Evolutionary conservation across 495 filamentous ascomycete genomes (phyloP).

Genomic region (Penicillium waksmanii): DNA sequence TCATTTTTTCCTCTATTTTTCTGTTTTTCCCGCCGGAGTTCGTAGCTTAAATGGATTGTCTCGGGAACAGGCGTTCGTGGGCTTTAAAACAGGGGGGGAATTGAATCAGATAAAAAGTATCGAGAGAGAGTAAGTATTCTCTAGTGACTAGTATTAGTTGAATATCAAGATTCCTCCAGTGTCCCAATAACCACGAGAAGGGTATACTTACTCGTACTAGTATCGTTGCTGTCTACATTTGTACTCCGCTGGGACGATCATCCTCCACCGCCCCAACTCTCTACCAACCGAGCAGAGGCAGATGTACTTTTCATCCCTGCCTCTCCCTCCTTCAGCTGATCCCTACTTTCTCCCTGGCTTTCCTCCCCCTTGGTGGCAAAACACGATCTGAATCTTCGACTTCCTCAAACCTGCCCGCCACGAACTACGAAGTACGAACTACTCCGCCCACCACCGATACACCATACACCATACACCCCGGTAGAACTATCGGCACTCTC

Average conservation of each 20-base stretch:
- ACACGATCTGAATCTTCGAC: background rate
- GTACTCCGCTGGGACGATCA: background rate
- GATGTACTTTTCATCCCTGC: constrained; percentile 22
- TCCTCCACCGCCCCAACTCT: constrained; percentile 2
- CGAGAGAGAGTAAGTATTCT: too few species aligned
- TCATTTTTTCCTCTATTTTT: constrained; percentile 9
- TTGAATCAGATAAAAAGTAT: background rate
- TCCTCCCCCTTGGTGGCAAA: constrained; percentile 9
- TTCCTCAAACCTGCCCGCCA: background rate
- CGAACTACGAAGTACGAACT: background rate
- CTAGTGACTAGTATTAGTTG: background rate
- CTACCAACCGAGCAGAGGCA: constrained; percentile 13
- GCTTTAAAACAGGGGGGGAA: background rate
- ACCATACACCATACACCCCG: background rate
- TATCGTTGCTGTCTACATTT: too few species aligned
- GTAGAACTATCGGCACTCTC: background rate
- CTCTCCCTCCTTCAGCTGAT: constrained; percentile 23
- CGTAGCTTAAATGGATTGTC: background rate
- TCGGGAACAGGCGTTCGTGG: constrained; percentile 10
- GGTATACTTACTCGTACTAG: too few species aligned
- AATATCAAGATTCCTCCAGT: too few species aligned
- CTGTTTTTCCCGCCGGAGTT: background rate
- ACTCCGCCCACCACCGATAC: constrained; percentile 9
- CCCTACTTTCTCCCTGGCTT: constrained; percentile 15
- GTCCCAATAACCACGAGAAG: too few species aligned